Percentiles rank a stretch among this genome's conserved stretches.
Conservation (phyloP, 2,329 filamentous ascomycete genomes). For the Gnomoniopsis smithogilvyi region DNA sequence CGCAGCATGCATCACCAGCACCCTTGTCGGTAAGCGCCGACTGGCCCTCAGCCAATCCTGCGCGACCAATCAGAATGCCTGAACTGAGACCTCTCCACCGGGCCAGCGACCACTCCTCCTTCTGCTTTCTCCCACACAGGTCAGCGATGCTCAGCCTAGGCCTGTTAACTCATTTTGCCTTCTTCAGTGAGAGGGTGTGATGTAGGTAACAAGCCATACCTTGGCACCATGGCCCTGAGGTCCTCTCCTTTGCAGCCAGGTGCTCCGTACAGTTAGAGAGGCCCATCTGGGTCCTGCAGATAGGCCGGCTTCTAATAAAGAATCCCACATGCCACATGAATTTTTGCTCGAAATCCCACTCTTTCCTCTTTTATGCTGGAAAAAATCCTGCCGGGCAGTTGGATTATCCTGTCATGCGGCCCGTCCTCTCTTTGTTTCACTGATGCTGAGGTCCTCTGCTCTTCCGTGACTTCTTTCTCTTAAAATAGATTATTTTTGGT, state of each 20-base stretch:
- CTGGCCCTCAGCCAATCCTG: conserved; percentile 36
- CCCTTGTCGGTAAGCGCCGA: conserved; percentile 46
- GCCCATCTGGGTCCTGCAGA: conserved; percentile 12
- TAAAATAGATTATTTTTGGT: conserved; percentile 3
- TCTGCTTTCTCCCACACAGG: conserved; percentile 22
- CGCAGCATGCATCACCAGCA: conserved; percentile 25
- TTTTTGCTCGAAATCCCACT: conserved; percentile 1
- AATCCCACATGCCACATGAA: conserved; percentile 16
- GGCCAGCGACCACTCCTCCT: conserved; percentile 23
- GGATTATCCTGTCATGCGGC: conserved; percentile 11
- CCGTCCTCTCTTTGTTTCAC: conserved; percentile 9
- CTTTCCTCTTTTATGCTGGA: conserved; percentile 7
- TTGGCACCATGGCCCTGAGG: conserved; percentile 2
- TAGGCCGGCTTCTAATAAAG: conserved; percentile 20
- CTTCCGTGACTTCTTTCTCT: background rate
- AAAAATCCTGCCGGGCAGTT: conserved; percentile 7
- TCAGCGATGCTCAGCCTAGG: conserved; percentile 18
- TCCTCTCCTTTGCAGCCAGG: conserved; percentile 9
- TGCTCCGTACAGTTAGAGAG: background rate
- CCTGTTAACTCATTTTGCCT: conserved; percentile 5
- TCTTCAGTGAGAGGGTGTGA: conserved; percentile 12
- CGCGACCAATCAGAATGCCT: conserved; percentile 41
- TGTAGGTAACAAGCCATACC: background rate
- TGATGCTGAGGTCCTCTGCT: conserved; percentile 11
- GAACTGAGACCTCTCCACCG: conserved; percentile 31